Conservation (phyloP, 345 rosid species). For the Passiflora organensis region DNA sequence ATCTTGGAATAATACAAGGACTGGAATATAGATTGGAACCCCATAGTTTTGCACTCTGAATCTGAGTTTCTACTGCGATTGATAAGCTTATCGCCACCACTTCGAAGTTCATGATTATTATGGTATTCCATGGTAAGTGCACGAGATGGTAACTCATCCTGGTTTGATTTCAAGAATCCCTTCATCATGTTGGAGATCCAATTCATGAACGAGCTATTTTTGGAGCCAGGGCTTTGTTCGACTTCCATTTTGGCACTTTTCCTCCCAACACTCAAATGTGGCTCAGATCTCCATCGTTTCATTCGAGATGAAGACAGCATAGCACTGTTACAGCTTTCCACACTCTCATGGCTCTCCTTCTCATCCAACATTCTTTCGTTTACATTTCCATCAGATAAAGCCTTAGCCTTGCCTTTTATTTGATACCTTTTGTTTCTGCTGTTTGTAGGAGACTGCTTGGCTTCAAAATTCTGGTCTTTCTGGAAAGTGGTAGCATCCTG, state of each 20-base stretch:
- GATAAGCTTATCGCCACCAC: constrained; percentile 17
- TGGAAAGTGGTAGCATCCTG: constrained; percentile 18
- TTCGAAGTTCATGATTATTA: constrained; percentile 22
- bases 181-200: constrained; percentile 89
- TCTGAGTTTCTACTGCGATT: constrained; percentile 19
- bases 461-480: constrained; percentile 15
- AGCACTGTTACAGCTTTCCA: constrained; percentile 74
- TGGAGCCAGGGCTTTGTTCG: constrained; percentile 30
- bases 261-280: constrained; percentile 43
- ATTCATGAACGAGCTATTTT: constrained; percentile 78
- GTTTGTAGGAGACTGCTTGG: constrained; percentile 24
- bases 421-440: constrained; percentile 29
- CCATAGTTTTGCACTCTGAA: constrained; percentile 19
- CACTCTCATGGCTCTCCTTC: constrained; percentile 65
- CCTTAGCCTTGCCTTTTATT: constrained; percentile 55
- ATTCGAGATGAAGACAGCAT: constrained; percentile 42
- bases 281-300: constrained; percentile 47
- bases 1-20: constrained; percentile 47
- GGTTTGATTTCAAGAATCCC: constrained; percentile 42
- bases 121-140: constrained; percentile 27
- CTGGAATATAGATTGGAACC: constrained; percentile 70
- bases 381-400: constrained; percentile 49
- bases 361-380: constrained; percentile 21
- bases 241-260: constrained; percentile 54
- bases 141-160: constrained; percentile 32